Evolutionary conservation across 768 basidiomycete species (phyloP), one percentile per base, ranked within the genome.

Genomic region (Suillus alpinus): DNA sequence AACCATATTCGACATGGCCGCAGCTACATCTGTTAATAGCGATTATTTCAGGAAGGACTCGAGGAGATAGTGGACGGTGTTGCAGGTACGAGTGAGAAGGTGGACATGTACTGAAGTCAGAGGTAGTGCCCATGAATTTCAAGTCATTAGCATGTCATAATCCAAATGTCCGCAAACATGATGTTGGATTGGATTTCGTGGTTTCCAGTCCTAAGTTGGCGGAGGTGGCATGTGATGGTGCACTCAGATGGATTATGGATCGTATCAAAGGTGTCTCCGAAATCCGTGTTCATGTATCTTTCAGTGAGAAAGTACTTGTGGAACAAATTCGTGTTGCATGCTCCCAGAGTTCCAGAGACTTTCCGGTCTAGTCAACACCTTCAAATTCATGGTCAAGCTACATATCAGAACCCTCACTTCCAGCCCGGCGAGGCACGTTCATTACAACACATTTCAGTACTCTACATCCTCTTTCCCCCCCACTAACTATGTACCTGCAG

Each of bases 21-120:
- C 94, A 68, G 88, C 86, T 12, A 86, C 88, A 2, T 92, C 87
- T n/a, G 91, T 97, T 63, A 94, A 90, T 71, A 95, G 88, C 70
- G 66, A 79, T 9, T 97, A 91, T 69, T 98, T 91, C 79, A 88
- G 83, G 79, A 83, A 81, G 68, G 79, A 83, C 57, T 63, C 72
- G 58, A 75, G 67, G 73, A 77, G 73, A 56, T 73, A 72, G 64
- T 60, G 37, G 61, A 56, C 50, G 50, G 47, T 14, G 37, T 50
- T 47, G 18, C n/a, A 34, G 10, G 47, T 44, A 13, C n/a, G 50
- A 32, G 47, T 26, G 59, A 51, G 46, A 23, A 44, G 34, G 23
- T 29, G 37, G 53, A 39, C 16, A 37, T 29, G 29, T 29, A 9
- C 26, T 7, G 4, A 29, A 29, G 47, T 4, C 29, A 4, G 16